Evolutionary conservation across 305 asterid species (phyloP).

Genomic region (Solanum hybrid): DNA sequence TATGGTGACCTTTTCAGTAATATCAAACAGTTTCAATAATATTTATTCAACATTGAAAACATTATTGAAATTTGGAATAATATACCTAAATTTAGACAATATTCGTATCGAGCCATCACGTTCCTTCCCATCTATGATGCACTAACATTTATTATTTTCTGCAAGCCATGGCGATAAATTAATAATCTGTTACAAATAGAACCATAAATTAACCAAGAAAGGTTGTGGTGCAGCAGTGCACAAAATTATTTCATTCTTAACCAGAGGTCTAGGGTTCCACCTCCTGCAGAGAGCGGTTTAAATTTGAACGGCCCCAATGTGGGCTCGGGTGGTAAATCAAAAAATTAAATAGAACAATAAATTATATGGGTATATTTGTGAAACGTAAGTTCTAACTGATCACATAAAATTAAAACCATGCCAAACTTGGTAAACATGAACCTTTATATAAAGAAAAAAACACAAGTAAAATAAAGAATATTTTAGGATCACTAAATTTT

Average conservation of each 20-base stretch:
- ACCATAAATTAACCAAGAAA: no score
- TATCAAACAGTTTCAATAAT: neutral
- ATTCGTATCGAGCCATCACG: neutral
- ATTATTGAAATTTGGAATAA: neutral
- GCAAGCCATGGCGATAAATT: neutral
- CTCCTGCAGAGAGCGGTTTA: accelerated
- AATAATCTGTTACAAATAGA: neutral
- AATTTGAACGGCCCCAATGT: neutral
- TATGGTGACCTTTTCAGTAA: neutral
- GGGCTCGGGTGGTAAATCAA: neutral
- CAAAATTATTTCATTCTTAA: no score
- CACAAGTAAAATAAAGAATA: neutral
- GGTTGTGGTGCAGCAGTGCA: neutral
- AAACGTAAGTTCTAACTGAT: neutral
- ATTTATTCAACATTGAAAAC: neutral
- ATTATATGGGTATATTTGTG: neutral
- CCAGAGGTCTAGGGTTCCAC: neutral
- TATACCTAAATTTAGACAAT: neutral
- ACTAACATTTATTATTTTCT: neutral
- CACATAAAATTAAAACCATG: neutral
- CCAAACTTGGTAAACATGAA: neutral
- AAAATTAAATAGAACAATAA: neutral
- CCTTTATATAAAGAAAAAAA: neutral
- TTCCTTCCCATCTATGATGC: neutral
- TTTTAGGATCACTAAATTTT: neutral